These are phyloP conservation scores for Dactylellina cionopaga DNA, from an alignment of 2,329 filamentous ascomycete species.

Conservation along the genomic window DNA sequence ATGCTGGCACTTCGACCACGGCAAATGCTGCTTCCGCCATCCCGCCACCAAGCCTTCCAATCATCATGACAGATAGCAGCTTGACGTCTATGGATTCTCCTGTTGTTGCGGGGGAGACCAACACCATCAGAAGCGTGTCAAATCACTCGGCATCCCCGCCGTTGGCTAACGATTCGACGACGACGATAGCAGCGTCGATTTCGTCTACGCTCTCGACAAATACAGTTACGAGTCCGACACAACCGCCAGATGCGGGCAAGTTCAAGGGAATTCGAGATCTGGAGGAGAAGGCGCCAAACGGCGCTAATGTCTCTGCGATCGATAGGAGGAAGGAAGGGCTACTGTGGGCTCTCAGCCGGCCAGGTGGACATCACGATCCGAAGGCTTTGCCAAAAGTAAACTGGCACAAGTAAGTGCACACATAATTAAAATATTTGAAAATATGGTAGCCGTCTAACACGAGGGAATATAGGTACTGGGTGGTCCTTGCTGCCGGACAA, in stretches of 20 bases:
- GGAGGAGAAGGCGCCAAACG: conserved; percentile 78
- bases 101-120: conserved; percentile 55
- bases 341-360: conserved; percentile 91
- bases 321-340: conserved; percentile 90
- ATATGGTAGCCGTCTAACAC: conserved; percentile 7
- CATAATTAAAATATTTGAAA: neutral
- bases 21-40: conserved; percentile 35
- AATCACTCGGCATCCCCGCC: conserved; percentile 50
- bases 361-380: conserved; percentile 93
- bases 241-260: conserved; percentile 62
- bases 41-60: conserved; percentile 53
- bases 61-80: conserved; percentile 46
- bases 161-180: conserved; percentile 51
- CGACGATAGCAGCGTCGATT: conserved; percentile 53
- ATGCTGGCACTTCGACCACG: conserved; percentile 63
- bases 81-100: conserved; percentile 10
- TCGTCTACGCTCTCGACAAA: conserved; percentile 59
- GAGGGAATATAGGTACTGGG: conserved; percentile 81
- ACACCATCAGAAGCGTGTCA: conserved; percentile 62
- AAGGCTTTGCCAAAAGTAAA: conserved; percentile 95
- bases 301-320: conserved; percentile 67
- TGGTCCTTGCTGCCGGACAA: conserved; percentile 95
- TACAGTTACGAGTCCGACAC: conserved; percentile 60
- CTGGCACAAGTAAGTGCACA: conserved; percentile 96
- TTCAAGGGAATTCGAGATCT: conserved; percentile 95